phyloP scores from a whole-genome alignment of 2,329 filamentous ascomycete genomes.

The Dactylellina sp. region DNA sequence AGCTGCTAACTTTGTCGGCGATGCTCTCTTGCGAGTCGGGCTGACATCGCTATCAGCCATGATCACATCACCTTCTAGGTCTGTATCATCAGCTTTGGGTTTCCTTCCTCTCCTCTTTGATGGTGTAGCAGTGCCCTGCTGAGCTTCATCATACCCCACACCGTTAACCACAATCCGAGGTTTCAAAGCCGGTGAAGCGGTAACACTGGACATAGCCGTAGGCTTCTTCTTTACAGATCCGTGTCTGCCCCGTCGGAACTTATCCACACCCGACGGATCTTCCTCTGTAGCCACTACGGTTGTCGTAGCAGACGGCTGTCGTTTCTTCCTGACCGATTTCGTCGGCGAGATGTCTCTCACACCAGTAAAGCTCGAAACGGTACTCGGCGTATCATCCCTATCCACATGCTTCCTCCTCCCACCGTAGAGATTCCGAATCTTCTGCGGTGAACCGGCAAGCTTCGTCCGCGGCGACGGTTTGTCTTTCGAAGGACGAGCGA shows the following conservation, averaged over 20 bases:
- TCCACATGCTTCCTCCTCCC: conserved; percentile 45
- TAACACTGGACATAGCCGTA: background rate
- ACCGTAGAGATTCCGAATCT: conserved; percentile 49
- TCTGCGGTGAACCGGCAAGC: conserved; percentile 23
- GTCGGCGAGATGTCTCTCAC: conserved; percentile 12
- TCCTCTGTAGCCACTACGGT: conserved; percentile 6
- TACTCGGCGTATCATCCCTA: conserved; percentile 47
- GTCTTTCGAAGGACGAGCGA: background rate
- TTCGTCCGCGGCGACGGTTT: conserved; percentile 18
- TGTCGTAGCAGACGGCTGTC: conserved; percentile 1
- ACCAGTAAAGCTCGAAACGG: conserved; percentile 3
- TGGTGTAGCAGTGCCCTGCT: conserved; percentile 6
- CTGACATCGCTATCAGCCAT: conserved; percentile 52
- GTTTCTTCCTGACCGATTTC: conserved; percentile 30
- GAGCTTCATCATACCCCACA: conserved; percentile 10
- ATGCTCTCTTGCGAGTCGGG: conserved; percentile 7
- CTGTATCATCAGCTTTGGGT: conserved; percentile 40
- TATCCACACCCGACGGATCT: conserved; percentile 33
- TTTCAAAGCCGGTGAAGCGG: conserved; percentile 6
- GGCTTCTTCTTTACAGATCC: conserved; percentile 42
- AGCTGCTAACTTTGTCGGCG: conserved; percentile 26
- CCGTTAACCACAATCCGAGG: conserved; percentile 28
- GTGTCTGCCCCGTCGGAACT: conserved; percentile 45
- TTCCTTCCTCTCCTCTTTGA: conserved; percentile 32
- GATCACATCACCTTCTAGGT: conserved; percentile 57